Evolutionary conservation across 768 basidiomycete genomes (phyloP), one percentile per base, ranked within the genome.

Genomic region (Strobilomyces dryophilus): DNA sequence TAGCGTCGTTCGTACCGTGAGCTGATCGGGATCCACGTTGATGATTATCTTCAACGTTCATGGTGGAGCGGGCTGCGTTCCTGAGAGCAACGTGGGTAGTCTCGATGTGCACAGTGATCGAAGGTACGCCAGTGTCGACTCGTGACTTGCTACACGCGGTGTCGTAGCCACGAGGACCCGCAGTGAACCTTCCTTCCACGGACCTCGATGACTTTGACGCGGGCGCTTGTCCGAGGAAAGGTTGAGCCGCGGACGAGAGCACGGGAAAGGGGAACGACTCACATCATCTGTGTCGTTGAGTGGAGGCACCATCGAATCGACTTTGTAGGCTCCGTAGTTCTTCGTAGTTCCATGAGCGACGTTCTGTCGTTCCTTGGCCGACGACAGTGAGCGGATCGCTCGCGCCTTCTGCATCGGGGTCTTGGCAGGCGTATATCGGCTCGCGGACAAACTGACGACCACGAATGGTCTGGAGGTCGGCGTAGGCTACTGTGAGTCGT

Each of bases 381-480:
- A 5, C 11, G 18, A 17, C 8, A 9, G 15, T 3, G 7, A 9
- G 3, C 32, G 21, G 27, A 41, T 26, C 6, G 15, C 34, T 4
- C 18, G 20, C 3, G 20, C 2, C 27, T 20, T 31, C 32, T 35
- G 21, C n/a, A 35, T 24, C 12, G 32, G 40, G 4, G 9, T 17
- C 11, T n/a, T 43, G 10, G 49, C 24, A 17, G 49, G 32, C 1
- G 34, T 32, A 26, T 50, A 50, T 10, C 41, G 41, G 9, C 35
- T 50, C 31, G 41, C 43, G 10, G 15, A 7, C 1, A 43, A 2
- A 10, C 47, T 44, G 8, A 27, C 17, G 8, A 62, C 58, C 20
- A 60, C 58, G 17, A 63, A 63, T 5, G 54, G 49, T n/a, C 9
- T 57, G 1, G 18, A 15, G 6, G 8, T 36, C 17, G 32, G 24